Evolutionary conservation across 139 green algal species (phyloP), one percentile per base, ranked within the genome.

Genomic region (Mesotaenium endlicherianum): DNA sequence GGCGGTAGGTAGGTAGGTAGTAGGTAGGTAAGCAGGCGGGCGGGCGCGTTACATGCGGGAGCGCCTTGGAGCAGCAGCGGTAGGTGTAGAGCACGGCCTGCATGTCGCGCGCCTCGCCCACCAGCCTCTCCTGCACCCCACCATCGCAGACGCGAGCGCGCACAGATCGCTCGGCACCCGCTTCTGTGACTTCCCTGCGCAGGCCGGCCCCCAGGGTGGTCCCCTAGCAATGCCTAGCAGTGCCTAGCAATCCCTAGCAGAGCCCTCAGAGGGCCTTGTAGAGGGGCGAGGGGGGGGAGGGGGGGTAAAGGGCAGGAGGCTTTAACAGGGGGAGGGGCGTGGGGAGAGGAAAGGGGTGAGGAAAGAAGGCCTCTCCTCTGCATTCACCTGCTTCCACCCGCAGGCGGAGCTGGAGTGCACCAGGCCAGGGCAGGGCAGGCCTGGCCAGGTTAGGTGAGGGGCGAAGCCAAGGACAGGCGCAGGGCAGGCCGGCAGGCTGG

Each of bases 51-150:
- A 72, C 60, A 36, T 72, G 60, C 43, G 60, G 60, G 11, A 72
- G 60, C 41, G 60, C 60, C 43, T 72, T 72, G 60, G 43, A 36
- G 43, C 60, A 72, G 8, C 36, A 36, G 6, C 60, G 60, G 43
- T 72, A 72, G 11, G 60, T 72, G 60, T 72, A 72, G 8, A 72
- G 60, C 60, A 72, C 43, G 8, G 60, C 60, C 11, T 47, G 60
- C 60, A 72, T 72, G 8, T 72, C 60, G 5, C 11, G 41, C 8
- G 60, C 60, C 43, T 72, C 60, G 43, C 11, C 11, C 43, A 72
- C 5, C 11, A 72, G 11, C 41, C 36, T 72, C 43, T 72, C 60
- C 60, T 72, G 60, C 6, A 72, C 26, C 20, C 20, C 20, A 26
- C 50, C n/a, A n/a, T n/a, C n/a, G n/a, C 20, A 26, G 20, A 64